Base-by-base conservation (phyloP, 176 grass and related monocot genomes). In the Carex myosuroides region DNA sequence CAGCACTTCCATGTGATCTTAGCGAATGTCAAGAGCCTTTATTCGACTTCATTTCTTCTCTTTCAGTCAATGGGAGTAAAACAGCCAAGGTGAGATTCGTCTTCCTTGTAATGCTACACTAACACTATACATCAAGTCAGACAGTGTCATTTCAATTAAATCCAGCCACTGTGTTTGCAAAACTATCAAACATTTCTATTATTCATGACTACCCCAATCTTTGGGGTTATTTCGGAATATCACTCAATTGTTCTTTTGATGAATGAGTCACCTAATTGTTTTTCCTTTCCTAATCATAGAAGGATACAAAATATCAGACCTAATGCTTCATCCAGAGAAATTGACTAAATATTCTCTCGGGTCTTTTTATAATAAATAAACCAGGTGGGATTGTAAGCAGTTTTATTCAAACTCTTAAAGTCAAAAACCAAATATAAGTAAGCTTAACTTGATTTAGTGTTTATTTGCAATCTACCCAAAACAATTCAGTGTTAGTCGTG, bases 11-110 rank as follows among this genome's bases (percentile, higher is more conserved):
- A 54, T 97, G 90, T 60, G 86, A 92, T 86, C 92, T 97, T 86
- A 88, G 70, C 61, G 92, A 97, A 80, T 97, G 94, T 79, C 90
- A 97, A 90, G 85, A 97, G 87, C 94, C 94, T 13, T 85, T 94
- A 54, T 88, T 97, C 83, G 88, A 94, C 81, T 94, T 92, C 50
- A 92, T 92, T 77, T 48, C 50, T 86, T 92, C 86, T 85, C 94
- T 97, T 85, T 83, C 88, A 37, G 59, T 88, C n/a, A 97, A 92
- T 60, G 94, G 94, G 59, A 83, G 62, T 88, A 92, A 97, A 80
- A 97, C 94, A 83, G 92, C 92, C 22, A 92, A 92, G 32, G 92
- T 97, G 88, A 78, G 90, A 60, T 39, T 30, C 6, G 22, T 85
- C 20, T 53, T 67, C 18, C 4, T 67, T 64, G 22, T 67, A 48